Percentiles rank a stretch among this genome's conserved stretches.
Evolutionary conservation across 78 protist genomes (phyloP).

Genomic region (Tieghemostelium lacteum): DNA sequence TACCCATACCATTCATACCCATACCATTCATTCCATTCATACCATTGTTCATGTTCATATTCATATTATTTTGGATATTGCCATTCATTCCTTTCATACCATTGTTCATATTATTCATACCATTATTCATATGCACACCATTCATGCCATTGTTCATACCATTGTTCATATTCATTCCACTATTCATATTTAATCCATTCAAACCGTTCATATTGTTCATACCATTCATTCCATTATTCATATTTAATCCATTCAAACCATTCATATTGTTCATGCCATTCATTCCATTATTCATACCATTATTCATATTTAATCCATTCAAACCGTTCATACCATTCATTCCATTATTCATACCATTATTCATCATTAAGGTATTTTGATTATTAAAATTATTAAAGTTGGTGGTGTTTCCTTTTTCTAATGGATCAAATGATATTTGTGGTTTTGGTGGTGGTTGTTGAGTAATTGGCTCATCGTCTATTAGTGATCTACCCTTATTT

Average conservation of each 20-base stretch:
- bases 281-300: background rate
- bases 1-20: background rate
- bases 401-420: background rate
- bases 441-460: constrained; percentile 25
- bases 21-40: constrained; percentile 25
- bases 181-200: constrained; percentile 31
- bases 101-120: background rate
- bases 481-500: background rate
- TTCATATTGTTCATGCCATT: background rate
- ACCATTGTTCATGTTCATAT: background rate
- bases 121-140: constrained; percentile 20
- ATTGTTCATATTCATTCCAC: constrained; percentile 9
- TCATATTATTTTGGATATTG: constrained; percentile 11
- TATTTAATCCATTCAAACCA: background rate
- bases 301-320: background rate
- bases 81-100: background rate
- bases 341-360: background rate
- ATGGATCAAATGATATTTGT: constrained; percentile 59
- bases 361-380: background rate
- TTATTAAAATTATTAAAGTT: background rate
- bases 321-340: background rate
- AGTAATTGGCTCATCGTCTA: background rate
- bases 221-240: constrained; percentile 22
- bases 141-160: constrained; percentile 26
- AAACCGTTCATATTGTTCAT: background rate